Conservation (phyloP, 139 green algal genomes). For the Tetraselmis striata region DNA sequence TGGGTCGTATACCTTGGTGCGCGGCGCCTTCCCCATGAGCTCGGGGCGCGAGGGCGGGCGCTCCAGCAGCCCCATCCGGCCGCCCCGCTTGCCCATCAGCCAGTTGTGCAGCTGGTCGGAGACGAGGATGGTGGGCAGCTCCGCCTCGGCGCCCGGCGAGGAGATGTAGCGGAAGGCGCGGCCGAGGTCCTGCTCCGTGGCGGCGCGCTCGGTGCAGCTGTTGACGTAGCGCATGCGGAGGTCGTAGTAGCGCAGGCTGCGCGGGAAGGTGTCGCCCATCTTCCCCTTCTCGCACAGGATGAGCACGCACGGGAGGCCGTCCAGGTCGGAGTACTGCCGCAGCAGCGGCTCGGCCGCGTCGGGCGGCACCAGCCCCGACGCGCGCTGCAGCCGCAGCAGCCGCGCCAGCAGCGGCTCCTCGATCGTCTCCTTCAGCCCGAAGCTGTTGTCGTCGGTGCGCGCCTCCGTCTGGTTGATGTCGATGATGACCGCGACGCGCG, state of each 20-base stretch:
- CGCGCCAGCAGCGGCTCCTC: not conserved
- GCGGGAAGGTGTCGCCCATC: slow-evolving; percentile 15
- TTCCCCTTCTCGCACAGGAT: slow-evolving; percentile 15
- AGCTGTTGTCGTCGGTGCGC: not conserved
- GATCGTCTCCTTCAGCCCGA: not conserved
- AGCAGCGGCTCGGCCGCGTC: not conserved
- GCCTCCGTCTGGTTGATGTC: not conserved
- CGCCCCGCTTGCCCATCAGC: not conserved
- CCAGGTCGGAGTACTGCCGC: slow-evolving; percentile 8
- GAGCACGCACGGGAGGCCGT: slow-evolving; percentile 7
- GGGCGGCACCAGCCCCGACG: not conserved
- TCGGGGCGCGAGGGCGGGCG: not conserved
- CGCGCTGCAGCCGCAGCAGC: not conserved
- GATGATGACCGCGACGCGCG: not conserved
- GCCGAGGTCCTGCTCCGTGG: not conserved
- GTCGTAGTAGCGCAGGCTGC: slow-evolving; percentile 6
- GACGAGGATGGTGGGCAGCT: not conserved
- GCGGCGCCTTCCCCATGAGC: no score
- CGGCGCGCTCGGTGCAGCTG: not conserved
- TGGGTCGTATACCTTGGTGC: no score
- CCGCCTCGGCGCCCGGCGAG: not conserved
- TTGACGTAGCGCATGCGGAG: slow-evolving; percentile 1
- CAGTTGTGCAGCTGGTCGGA: not conserved
- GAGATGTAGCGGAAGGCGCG: not conserved
- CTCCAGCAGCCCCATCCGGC: not conserved